These are phyloP conservation scores for Salvia miltiorrhiza DNA, from an alignment of 257 asterid species.

Conservation along the genomic window DNA sequence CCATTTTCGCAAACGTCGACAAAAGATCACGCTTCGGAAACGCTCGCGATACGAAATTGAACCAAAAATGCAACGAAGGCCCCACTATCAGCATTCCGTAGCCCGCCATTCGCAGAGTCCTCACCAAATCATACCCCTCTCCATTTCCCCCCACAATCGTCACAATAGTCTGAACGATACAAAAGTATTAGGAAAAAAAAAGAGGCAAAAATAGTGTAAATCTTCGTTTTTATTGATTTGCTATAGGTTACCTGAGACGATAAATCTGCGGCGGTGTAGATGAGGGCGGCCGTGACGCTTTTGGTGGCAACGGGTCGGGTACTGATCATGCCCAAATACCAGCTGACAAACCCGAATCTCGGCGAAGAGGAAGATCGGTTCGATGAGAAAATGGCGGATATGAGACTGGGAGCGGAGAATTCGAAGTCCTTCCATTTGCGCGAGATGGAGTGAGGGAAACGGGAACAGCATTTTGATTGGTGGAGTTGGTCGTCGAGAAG, in stretches of 20 bases:
- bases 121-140: slow-evolving; percentile 35
- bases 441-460: slow-evolving; percentile 31
- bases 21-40: slow-evolving; percentile 62
- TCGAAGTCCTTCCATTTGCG: slow-evolving; percentile 30
- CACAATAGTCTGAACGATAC: slow-evolving; percentile 29
- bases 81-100: slow-evolving; percentile 44
- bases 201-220: too few species aligned
- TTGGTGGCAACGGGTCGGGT: slow-evolving; percentile 70
- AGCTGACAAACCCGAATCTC: slow-evolving; percentile 43
- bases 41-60: slow-evolving; percentile 51
- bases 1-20: slow-evolving; percentile 65
- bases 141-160: slow-evolving; percentile 27
- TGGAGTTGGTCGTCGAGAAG: slow-evolving; percentile 19
- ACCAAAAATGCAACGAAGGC: slow-evolving; percentile 52
- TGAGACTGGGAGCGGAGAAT: slow-evolving; percentile 20
- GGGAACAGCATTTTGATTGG: slow-evolving; percentile 37
- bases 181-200: background rate
- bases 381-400: slow-evolving; percentile 18
- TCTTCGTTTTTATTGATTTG: background rate
- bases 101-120: slow-evolving; percentile 55
- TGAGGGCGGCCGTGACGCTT: slow-evolving; percentile 61
- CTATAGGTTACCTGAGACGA: slow-evolving; percentile 58
- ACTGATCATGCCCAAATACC: slow-evolving; percentile 70
- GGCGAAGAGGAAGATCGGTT: slow-evolving; percentile 20
- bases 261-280: slow-evolving; percentile 75